Conservation (phyloP, 129 eudicot species). For the Tanacetum coccineum region DNA sequence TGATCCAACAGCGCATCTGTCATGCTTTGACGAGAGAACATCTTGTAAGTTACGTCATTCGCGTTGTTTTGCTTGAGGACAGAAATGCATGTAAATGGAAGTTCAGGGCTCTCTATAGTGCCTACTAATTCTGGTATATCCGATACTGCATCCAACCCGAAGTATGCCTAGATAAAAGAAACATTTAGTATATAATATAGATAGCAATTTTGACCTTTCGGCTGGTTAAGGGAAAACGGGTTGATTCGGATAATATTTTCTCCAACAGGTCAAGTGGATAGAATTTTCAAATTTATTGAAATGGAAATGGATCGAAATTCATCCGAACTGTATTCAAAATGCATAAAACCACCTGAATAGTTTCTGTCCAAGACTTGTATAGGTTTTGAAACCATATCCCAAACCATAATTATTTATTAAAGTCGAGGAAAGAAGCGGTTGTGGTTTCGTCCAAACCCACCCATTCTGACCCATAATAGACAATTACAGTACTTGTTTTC, state of each 20-base stretch:
- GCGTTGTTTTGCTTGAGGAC: slow-evolving; percentile 59
- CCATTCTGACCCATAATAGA: background rate
- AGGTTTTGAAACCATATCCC: background rate
- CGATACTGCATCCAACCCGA: slow-evolving; percentile 49
- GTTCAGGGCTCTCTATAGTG: slow-evolving; percentile 59
- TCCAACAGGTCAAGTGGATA: background rate
- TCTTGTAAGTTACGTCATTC: slow-evolving; percentile 76
- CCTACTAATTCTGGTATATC: slow-evolving; percentile 81
- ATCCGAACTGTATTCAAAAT: background rate
- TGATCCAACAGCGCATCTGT: slow-evolving; percentile 62
- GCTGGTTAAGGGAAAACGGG: background rate
- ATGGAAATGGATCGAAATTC: background rate
- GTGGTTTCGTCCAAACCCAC: background rate
- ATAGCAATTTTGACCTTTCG: background rate
- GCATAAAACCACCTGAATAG: background rate
- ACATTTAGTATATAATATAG: background rate
- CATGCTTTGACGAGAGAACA: slow-evolving; percentile 81
- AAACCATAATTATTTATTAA: background rate
- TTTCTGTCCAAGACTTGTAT: background rate
- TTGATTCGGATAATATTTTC: background rate
- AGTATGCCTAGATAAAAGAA: slow-evolving; percentile 58
- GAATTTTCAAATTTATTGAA: background rate
- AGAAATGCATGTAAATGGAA: slow-evolving; percentile 81
- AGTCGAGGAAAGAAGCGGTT: background rate
- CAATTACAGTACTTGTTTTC: background rate